Base-by-base conservation (phyloP, 306 rosid species). In the Citrullus colocynthis region DNA sequence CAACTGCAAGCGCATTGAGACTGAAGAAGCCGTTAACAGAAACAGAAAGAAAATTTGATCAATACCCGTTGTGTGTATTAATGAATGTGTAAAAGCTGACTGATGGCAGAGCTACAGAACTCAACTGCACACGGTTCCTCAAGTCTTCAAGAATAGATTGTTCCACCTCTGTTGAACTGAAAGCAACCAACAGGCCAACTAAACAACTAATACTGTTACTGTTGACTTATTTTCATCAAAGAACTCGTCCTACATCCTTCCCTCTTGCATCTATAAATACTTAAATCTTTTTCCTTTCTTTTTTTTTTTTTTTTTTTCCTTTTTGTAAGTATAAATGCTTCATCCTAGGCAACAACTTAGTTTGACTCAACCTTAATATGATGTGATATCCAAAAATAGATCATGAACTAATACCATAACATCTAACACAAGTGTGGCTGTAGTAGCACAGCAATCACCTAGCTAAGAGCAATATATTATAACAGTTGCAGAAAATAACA, bases 41-140 rank as follows among this genome's bases (percentile, higher is more conserved):
- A 67, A 37, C 24, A 24, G 18, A 67, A 39, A 65, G 56, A 49
- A 77, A 72, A 77, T 39, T 37, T 80, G 54, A 74, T 54, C 59
- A 48, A 82, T 90, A 96, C 99, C 97, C 83, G 67, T 92, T 88
- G 79, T 92, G 99, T 2, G 98, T 89, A 74, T 92, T 92, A 84
- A 92, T 81, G 79, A 91, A 89, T 30, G 99, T 92, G 82, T 92
- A 96, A 78, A 96, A 89, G 88, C 96, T 92, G 89, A 96, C 90
- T 7, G 98, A 96, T 80, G 99, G 99, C 77, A 96, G 86, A 48
- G 96, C 96, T 74, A 85, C 89, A 84, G 86, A 87, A 78, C 90
- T 96, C 85, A 96, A 88, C 88, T 96, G 98, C 78, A 96, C 99
- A 73, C 99, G 93, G 85, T 88, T 96, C 87, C 98, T 88, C 69